A percentile compares a stretch with the other conserved stretches of the same genome.
These are phyloP conservation scores for Acorus calamus DNA, from an alignment of 106 monocot species.

Conservation along the genomic window DNA sequence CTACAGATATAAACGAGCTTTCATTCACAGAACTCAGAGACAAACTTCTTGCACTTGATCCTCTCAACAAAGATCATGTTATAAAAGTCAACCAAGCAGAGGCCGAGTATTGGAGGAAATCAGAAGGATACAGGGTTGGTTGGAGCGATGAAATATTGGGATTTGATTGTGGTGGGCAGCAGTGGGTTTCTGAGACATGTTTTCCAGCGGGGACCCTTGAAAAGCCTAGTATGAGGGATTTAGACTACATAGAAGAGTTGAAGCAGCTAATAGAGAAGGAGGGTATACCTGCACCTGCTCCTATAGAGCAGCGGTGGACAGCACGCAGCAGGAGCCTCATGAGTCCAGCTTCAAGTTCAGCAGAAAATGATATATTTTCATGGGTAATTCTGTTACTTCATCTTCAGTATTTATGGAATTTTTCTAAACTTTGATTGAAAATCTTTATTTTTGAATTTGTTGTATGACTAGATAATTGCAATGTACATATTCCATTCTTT, in stretches of 20 bases:
- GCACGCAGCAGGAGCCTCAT: constrained; percentile 67
- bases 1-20: constrained; percentile 49
- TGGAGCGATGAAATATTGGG: constrained; percentile 94
- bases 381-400: constrained; percentile 48
- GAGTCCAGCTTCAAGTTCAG: constrained; percentile 80
- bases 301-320: constrained; percentile 97
- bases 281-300: constrained; percentile 81
- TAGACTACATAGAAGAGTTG: constrained; percentile 71
- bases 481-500: neutral
- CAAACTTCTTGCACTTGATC: constrained; percentile 84
- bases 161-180: constrained; percentile 91
- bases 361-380: constrained; percentile 82
- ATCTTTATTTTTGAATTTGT: constrained; percentile 2
- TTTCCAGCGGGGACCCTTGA: constrained; percentile 71
- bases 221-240: constrained; percentile 80
- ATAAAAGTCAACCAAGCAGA: constrained; percentile 81
- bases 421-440: neutral
- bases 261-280: constrained; percentile 71
- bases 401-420: neutral
- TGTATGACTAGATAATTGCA: neutral
- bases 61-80: constrained; percentile 83
- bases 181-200: constrained; percentile 88
- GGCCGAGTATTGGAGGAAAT: constrained; percentile 90
- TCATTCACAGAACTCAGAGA: constrained; percentile 88
- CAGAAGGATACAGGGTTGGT: constrained; percentile 78